A percentile compares a stretch with the other conserved stretches of the same genome.
phyloP scores from a whole-genome alignment of 257 asterid genomes.

The Nyctanthes arbortristis region DNA sequence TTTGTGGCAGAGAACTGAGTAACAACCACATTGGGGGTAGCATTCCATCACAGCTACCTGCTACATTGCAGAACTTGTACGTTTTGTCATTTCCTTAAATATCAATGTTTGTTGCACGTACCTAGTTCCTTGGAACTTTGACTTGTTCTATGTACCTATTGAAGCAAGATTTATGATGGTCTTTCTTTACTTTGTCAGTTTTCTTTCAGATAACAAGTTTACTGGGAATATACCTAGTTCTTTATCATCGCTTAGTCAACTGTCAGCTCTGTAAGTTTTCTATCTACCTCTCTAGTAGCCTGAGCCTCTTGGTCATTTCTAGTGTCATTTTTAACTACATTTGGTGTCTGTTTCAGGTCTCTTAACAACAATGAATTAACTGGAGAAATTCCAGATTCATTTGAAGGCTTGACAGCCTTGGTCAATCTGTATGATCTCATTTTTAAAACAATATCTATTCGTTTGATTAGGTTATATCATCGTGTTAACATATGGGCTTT shows the following conservation, averaged over 20 bases:
- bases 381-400: conserved; percentile 94
- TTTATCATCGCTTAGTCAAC: conserved; percentile 55
- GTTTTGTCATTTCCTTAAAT: conserved; percentile 27
- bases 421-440: conserved; percentile 68
- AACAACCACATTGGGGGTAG: conserved; percentile 85
- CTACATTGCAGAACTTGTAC: conserved; percentile 62
- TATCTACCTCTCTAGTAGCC: background rate
- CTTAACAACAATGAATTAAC: conserved; percentile 72
- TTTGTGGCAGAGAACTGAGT: conserved; percentile 72
- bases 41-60: conserved; percentile 79
- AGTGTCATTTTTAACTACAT: conserved; percentile 7
- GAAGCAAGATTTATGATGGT: conserved; percentile 41
- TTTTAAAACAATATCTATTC: background rate
- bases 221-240: conserved; percentile 84
- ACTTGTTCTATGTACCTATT: conserved; percentile 18
- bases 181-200: conserved; percentile 76
- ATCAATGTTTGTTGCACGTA: conserved; percentile 20
- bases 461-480: conserved; percentile 7
- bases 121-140: background rate
- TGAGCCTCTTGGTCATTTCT: background rate
- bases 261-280: conserved; percentile 75
- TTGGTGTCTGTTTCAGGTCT: conserved; percentile 60
- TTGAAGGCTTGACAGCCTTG: conserved; percentile 59
- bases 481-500: conserved; percentile 15
- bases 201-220: conserved; percentile 86